Evolutionary conservation across 2,329 filamentous ascomycete species (phyloP), one percentile per base, ranked within the genome.

Genomic region (Xylogone sp.): DNA sequence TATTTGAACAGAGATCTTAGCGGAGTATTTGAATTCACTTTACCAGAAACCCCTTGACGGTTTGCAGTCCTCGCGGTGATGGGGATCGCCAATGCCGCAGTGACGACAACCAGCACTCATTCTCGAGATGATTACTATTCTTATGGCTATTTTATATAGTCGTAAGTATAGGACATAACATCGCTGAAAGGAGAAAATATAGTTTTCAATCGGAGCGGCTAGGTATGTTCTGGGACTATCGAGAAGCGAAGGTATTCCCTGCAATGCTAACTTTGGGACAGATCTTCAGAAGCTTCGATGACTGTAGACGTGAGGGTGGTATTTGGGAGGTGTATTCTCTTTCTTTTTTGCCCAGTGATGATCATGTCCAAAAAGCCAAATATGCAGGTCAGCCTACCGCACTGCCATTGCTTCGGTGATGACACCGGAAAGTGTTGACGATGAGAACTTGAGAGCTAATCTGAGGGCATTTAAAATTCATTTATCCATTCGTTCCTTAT

Each of bases 361-460:
- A 68, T 61, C 59, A 66, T 57, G 55, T 65, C 64, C 65, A 65
- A 66, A n/a, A 67, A 67, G 65, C 66, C 65, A 68, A 68, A 68
- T 58, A 65, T 68, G 65, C 60, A 68, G 62, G 62, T 62, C 63
- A 68, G 60, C 65, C 64, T 64, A 54, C 62, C 52, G 45, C 43
- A 47, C 46, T 48, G 46, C 53, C 44, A 21, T 57, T 48, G 54
- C 55, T 53, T 50, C 44, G 53, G 45, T 44, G 50, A 46, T 46
- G 50, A 53, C 48, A 46, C 47, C 56, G 53, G 62, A 46, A 59
- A 65, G 65, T 56, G 66, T 68, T 68, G 50, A 60, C 64, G 48
- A 65, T 68, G 66, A 68, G 61, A 66, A 68, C 66, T 63, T 66
- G 66, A 68, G 66, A 68, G 66, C 66, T 68, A 53, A 68, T 68